Conservation (phyloP, 1,284 basidiomycete species). For the Ustilago vetiveriae region DNA sequence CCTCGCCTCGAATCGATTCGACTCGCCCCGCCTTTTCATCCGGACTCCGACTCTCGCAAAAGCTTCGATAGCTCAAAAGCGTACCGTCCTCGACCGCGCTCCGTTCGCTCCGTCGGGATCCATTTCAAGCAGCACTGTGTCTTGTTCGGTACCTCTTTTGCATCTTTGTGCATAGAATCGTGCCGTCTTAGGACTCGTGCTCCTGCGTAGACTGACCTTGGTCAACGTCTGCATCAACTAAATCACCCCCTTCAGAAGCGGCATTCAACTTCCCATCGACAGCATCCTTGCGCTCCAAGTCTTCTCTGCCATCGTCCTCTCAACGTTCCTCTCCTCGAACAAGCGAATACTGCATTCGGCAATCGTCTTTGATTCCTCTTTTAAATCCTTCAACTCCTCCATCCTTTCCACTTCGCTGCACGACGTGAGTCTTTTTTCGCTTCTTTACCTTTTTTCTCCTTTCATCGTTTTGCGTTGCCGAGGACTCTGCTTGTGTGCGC, state of each 20-base stretch:
- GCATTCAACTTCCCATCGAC: slow-evolving; percentile 30
- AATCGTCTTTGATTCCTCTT: neutral
- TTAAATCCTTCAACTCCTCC: neutral
- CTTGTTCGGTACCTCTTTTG: neutral
- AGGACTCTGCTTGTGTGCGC: neutral
- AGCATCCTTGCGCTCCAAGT: no score
- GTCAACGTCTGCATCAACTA: slow-evolving; percentile 12
- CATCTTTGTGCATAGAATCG: neutral
- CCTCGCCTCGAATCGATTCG: neutral
- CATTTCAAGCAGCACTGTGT: no score
- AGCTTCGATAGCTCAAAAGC: no score
- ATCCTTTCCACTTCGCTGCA: slow-evolving; percentile 15
- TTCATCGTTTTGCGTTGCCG: no score
- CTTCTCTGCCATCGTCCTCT: neutral
- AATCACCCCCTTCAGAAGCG: slow-evolving; percentile 39
- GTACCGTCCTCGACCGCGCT: no score
- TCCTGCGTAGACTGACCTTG: slow-evolving; percentile 10
- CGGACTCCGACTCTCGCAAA: no score
- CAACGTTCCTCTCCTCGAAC: neutral
- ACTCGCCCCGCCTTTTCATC: no score
- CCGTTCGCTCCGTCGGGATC: no score
- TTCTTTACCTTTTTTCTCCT: neutral
- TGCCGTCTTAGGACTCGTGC: slow-evolving; percentile 8
- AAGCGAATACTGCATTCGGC: neutral
- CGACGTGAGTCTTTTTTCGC: slow-evolving; percentile 26